Conservation (phyloP, 441 rosid species). For the Arabidopsis hybrid region DNA sequence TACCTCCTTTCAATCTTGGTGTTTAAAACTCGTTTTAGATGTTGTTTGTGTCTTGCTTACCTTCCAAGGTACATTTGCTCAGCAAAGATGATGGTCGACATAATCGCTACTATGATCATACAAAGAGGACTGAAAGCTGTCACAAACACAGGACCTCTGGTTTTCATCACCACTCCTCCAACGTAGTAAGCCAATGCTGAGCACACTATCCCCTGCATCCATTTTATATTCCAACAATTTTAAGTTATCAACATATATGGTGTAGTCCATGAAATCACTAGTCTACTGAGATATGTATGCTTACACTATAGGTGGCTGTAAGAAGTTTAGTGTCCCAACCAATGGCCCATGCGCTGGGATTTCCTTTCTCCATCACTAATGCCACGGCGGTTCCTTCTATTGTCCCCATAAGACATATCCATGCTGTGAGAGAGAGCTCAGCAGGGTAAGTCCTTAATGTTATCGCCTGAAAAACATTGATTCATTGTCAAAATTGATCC, state of each 20-base stretch:
- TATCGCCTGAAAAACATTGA: constrained; percentile 55
- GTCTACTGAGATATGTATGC: constrained; percentile 27
- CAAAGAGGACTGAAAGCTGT: constrained; percentile 79
- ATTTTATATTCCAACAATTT: not conserved
- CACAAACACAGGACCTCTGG: constrained; percentile 88
- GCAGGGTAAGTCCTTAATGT: constrained; percentile 76
- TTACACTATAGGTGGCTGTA: constrained; percentile 83
- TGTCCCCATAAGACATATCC: constrained; percentile 89
- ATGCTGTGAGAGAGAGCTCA: constrained; percentile 83
- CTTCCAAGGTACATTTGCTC: constrained; percentile 88
- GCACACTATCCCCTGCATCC: constrained; percentile 78
- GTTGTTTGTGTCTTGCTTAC: constrained; percentile 39
- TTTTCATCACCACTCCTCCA: constrained; percentile 81
- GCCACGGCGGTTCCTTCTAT: constrained; percentile 67
- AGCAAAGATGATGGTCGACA: constrained; percentile 75
- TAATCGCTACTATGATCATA: constrained; percentile 81
- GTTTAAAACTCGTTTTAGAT: not conserved
- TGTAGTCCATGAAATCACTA: not conserved
- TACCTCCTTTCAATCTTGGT: not conserved
- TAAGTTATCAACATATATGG: not conserved
- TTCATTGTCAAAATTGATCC: not conserved
- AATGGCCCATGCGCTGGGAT: constrained; percentile 62
- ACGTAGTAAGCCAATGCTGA: constrained; percentile 80
- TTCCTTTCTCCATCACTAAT: constrained; percentile 68
- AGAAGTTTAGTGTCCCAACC: constrained; percentile 81